Base-by-base conservation (phyloP, 2,329 filamentous ascomycete species). In the Pestalotiopsis sp. region DNA sequence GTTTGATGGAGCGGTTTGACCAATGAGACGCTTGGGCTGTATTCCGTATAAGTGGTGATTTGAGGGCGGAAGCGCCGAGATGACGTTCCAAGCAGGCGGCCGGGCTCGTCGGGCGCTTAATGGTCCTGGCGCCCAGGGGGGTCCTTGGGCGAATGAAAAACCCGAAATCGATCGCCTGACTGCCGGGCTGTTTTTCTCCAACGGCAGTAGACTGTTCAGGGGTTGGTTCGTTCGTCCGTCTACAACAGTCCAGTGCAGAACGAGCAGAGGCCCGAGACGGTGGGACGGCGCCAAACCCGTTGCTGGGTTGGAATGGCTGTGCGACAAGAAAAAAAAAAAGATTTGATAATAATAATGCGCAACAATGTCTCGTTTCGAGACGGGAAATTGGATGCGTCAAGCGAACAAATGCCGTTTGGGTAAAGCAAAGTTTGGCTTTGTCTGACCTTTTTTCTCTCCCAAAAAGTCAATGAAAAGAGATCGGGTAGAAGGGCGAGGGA, bases 41-140 rank as follows among this genome's bases (percentile, higher is more conserved):
- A 41, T 56, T n/a, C 36, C 31, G 36, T 60, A 20, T 52, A 23
- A 31, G 5, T 45, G 52, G 52, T 49, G 52, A 67, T 52, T 52
- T 52, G 45, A 17, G 31, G 52, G 17, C 57, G 52, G 65, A 61
- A 67, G 65, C 57, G 65, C 65, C 65, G 65, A 61, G 65, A 67
- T 67, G 65, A 45, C 17, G n/a, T 25, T 17, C 41, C 31, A 23
- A 38, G n/a, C 17, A 20, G 31, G 23, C 36, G 39, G 36, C 20
- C 41, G 39, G 49, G 39, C 56, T 59, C n/a, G 25, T 41, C 45
- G 45, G 52, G 59, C 57, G 57, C 66, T 67, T 61, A 63, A 20
- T 62, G 66, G 25, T 25, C 38, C 20, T 27, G 25, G 41, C 52
- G 36, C 52, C 13, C 39, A 14, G 38, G 23, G 36, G 57, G 57